Conservation (phyloP, 495 filamentous ascomycete species). For the Aspergillus olivimuriae region DNA sequence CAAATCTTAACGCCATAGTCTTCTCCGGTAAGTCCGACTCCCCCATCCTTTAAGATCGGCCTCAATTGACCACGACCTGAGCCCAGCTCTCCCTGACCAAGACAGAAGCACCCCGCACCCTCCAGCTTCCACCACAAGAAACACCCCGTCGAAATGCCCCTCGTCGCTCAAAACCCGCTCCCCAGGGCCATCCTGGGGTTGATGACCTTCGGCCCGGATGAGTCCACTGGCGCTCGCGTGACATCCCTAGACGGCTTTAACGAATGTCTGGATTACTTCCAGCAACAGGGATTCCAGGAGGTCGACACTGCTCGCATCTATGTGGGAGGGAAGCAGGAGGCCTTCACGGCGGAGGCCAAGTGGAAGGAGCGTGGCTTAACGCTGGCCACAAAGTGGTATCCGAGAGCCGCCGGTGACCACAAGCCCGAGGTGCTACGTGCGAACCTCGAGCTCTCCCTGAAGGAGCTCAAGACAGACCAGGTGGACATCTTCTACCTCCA, state of each 20-base stretch:
- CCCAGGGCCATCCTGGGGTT: conserved; percentile 53
- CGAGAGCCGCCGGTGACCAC: conserved; percentile 50
- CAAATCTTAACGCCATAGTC: too few species aligned
- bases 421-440: conserved; percentile 53
- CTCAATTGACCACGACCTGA: too few species aligned
- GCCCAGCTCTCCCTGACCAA: not conserved
- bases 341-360: conserved; percentile 64
- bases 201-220: conserved; percentile 54
- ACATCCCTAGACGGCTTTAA: conserved; percentile 61
- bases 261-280: conserved; percentile 60
- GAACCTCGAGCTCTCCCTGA: conserved; percentile 57
- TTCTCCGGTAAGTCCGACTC: too few species aligned
- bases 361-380: conserved; percentile 82
- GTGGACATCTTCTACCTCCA: conserved; percentile 91
- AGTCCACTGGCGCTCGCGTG: conserved; percentile 57
- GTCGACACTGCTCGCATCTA: conserved; percentile 77
- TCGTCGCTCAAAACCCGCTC: conserved; percentile 44
- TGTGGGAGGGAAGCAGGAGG: conserved; percentile 68
- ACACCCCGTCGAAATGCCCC: conserved; percentile 37
- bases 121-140: not conserved
- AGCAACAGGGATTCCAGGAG: conserved; percentile 69
- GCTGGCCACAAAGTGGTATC: conserved; percentile 81
- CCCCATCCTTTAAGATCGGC: too few species aligned
- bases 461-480: conserved; percentile 64
- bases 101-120: too few species aligned